Percentiles rank a stretch among this genome's conserved stretches.
Evolutionary conservation across 129 eudicot genomes (phyloP).

Genomic region (Chrysanthemum makinoi): DNA sequence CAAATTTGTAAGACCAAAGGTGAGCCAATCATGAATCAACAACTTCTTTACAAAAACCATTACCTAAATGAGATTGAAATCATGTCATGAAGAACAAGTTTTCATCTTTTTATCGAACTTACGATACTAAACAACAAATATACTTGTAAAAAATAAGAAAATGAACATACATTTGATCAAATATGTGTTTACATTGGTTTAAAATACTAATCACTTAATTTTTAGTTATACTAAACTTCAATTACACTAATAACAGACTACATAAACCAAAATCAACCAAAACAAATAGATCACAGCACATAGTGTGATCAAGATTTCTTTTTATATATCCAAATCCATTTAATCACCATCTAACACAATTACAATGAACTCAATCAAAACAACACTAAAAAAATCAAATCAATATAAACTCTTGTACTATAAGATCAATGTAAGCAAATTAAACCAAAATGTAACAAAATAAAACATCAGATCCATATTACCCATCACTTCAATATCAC

Average conservation of each 20-base stretch:
- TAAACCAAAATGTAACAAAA: conserved; percentile 26
- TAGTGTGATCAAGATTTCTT: conserved; percentile 21
- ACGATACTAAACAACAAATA: neutral
- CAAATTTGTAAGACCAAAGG: neutral
- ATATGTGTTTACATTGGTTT: neutral
- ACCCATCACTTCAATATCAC: conserved; percentile 15
- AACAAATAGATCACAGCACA: conserved; percentile 30
- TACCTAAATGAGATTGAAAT: neutral
- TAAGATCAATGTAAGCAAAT: conserved; percentile 28
- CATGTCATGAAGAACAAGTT: conserved; percentile 13
- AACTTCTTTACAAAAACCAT: neutral
- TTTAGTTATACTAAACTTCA: neutral
- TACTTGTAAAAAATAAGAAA: neutral
- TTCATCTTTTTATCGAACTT: neutral
- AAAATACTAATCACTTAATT: conserved; percentile 10
- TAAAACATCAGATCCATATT: conserved; percentile 34
- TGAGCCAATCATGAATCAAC: neutral
- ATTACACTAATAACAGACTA: conserved; percentile 1
- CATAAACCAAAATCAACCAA: neutral
- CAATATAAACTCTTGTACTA: conserved; percentile 15
- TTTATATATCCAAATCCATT: conserved; percentile 6
- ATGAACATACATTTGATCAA: neutral
- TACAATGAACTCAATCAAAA: conserved; percentile 2
- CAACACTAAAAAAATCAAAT: neutral
- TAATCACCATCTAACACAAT: neutral